A percentile compares a stretch with the other conserved stretches of the same genome.
These are phyloP conservation scores for Amanita jacksonii DNA, from an alignment of 768 basidiomycete genomes.

Conservation along the genomic window DNA sequence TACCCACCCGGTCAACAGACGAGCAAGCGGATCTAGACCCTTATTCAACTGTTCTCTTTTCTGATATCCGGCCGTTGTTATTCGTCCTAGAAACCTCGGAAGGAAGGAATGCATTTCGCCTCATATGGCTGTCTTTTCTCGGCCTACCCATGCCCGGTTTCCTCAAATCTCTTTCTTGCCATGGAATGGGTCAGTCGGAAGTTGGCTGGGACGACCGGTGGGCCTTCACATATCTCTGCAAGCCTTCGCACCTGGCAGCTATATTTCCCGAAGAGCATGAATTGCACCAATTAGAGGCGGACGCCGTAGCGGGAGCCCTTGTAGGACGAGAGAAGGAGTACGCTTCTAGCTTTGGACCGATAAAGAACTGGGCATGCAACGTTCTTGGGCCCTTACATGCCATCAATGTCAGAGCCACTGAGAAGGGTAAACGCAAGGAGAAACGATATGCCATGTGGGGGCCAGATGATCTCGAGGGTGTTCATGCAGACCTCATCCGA, in stretches of 20 bases:
- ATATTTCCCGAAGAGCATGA: conserved; percentile 39
- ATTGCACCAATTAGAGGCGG: conserved; percentile 32
- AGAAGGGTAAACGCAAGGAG: conserved; percentile 20
- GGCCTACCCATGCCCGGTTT: conserved; percentile 71
- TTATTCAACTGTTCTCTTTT: conserved; percentile 62
- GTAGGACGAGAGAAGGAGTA: conserved; percentile 61
- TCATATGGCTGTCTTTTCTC: conserved; percentile 60
- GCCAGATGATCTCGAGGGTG: conserved; percentile 36
- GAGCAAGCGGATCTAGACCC: conserved; percentile 50
- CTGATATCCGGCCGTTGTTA: conserved; percentile 56
- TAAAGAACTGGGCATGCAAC: conserved; percentile 55
- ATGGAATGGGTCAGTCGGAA: conserved; percentile 8
- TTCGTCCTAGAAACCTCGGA: conserved; percentile 33
- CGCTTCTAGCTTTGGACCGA: conserved; percentile 50
- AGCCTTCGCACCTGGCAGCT: conserved; percentile 32
- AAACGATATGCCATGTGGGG: conserved; percentile 22
- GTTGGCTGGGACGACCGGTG: conserved; percentile 62
- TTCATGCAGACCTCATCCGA: conserved; percentile 43
- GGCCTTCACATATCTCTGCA: conserved; percentile 39
- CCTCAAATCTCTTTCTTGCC: conserved; percentile 26
- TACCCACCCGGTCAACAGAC: conserved; percentile 49
- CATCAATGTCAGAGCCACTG: conserved; percentile 14
- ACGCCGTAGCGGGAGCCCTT: conserved; percentile 55
- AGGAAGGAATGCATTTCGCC: conserved; percentile 49
- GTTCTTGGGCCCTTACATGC: conserved; percentile 48